These are phyloP conservation scores for Chrysanthemum seticuspe DNA, from an alignment of 129 eudicot genomes.

Conservation along the genomic window DNA sequence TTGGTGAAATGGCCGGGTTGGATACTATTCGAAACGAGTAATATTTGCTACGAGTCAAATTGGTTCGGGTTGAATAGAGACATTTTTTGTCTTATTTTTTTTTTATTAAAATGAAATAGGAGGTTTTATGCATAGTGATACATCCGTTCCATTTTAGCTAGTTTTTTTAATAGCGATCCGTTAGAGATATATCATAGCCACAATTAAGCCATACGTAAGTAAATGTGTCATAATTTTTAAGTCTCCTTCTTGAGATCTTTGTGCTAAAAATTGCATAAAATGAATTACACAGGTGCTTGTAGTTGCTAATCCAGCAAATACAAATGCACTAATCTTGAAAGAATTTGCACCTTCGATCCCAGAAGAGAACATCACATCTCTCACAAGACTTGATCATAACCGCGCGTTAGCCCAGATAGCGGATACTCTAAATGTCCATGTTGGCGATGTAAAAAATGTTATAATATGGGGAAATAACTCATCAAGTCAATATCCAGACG, in stretches of 20 bases:
- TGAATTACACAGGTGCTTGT: conserved; percentile 68
- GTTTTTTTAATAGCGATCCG: not conserved
- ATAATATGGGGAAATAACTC: conserved; percentile 97
- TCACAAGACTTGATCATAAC: conserved; percentile 92
- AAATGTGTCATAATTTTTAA: not conserved
- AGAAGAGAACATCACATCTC: conserved; percentile 73
- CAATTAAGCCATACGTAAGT: not conserved
- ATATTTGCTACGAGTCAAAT: not conserved
- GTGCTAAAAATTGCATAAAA: conserved; percentile 13
- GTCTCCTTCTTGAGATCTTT: not conserved
- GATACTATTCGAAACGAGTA: not conserved
- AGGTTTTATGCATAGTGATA: not conserved
- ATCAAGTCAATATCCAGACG: conserved; percentile 75
- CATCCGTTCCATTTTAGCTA: not conserved
- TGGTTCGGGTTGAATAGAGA: not conserved
- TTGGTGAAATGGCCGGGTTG: conserved; percentile 1
- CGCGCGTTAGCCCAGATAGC: conserved; percentile 82
- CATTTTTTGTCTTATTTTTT: not conserved
- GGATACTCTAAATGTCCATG: conserved; percentile 65
- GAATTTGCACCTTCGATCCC: conserved; percentile 97
- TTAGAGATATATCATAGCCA: not conserved
- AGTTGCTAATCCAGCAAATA: conserved; percentile 94
- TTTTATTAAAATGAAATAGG: not conserved
- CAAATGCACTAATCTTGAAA: conserved; percentile 87
- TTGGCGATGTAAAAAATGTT: conserved; percentile 76